Evolutionary conservation across 148 eudicot species (phyloP).

Genomic region (Chenopodium album): DNA sequence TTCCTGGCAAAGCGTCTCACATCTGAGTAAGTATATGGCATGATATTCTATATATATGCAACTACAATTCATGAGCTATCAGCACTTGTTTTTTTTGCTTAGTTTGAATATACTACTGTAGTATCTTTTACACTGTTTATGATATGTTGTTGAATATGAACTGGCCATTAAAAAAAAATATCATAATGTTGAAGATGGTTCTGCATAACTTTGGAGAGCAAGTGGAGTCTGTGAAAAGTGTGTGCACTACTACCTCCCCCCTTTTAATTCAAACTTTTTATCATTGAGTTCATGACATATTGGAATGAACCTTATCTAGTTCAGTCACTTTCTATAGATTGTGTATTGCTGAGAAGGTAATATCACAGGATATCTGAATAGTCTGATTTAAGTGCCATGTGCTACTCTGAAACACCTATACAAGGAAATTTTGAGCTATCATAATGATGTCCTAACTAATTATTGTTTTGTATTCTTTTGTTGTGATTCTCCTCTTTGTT

Average conservation of each 20-base stretch:
- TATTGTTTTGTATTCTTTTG: too few species aligned
- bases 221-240: background rate
- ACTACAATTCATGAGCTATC: background rate
- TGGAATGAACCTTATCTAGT: background rate
- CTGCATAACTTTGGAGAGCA: background rate
- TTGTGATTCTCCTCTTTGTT: background rate
- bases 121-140: background rate
- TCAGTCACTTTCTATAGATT: background rate
- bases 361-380: background rate
- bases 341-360: background rate
- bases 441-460: too few species aligned
- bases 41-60: background rate
- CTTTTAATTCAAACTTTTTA: background rate
- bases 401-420: too few species aligned
- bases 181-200: background rate
- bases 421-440: background rate
- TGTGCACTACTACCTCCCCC: background rate
- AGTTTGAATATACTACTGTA: background rate
- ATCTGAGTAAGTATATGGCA: conserved; percentile 69
- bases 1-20: conserved; percentile 87
- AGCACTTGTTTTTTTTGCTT: too few species aligned
- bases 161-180: too few species aligned
- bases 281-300: background rate
- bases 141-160: background rate
- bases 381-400: background rate